phyloP scores from a whole-genome alignment of 345 rosid species.

The Brassica juncea region DNA sequence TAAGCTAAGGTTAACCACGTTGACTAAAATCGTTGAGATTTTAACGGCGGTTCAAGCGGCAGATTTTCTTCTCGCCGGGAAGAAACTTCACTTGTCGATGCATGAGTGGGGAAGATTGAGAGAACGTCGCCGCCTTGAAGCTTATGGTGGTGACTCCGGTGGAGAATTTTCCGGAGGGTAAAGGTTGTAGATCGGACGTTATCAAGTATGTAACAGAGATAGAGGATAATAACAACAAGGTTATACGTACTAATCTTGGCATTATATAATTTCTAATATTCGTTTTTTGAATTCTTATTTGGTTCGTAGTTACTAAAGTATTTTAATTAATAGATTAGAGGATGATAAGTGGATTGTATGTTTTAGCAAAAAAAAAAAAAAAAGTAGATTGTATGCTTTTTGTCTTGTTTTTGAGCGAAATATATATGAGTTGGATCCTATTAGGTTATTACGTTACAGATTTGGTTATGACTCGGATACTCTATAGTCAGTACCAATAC shows the following conservation, averaged over 20 bases:
- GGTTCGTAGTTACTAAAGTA: neutral
- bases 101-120: conserved; percentile 46
- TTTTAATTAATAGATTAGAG: neutral
- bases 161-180: conserved; percentile 8
- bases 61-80: conserved; percentile 43
- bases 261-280: neutral
- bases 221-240: neutral
- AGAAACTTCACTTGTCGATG: conserved; percentile 45
- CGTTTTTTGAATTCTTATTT: neutral
- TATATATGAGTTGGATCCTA: too few relatives aligned
- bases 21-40: conserved; percentile 38
- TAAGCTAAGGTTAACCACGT: conserved; percentile 40
- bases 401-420: too few relatives aligned
- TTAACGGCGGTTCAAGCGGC: conserved; percentile 43
- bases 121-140: conserved; percentile 35
- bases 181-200: neutral
- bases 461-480: neutral
- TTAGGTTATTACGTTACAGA: too few relatives aligned
- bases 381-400: too few relatives aligned
- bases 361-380: too few relatives aligned
- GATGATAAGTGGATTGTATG: neutral
- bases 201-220: neutral
- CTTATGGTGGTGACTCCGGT: neutral
- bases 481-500: neutral
- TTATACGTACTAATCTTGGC: neutral